Evolutionary conservation across 768 basidiomycete genomes (phyloP).

Genomic region (Amanita phalloides): DNA sequence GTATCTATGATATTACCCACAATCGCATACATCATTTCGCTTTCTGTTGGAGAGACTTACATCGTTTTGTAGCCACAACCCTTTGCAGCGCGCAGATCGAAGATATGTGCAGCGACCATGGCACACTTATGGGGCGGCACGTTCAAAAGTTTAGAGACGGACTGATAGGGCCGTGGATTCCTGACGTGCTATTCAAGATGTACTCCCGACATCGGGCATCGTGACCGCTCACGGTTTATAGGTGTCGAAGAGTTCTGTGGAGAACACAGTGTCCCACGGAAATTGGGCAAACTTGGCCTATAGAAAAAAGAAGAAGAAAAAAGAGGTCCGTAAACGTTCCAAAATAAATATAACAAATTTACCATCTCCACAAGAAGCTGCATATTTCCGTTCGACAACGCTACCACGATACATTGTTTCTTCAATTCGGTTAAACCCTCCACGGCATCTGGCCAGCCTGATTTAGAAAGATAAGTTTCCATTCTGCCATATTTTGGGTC

Average conservation of each 20-base stretch:
- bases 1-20: constrained; percentile 18
- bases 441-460: constrained; percentile 49
- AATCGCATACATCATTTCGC: no score
- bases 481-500: no score
- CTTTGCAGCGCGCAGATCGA: constrained; percentile 45
- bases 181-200: constrained; percentile 15
- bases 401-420: constrained; percentile 36
- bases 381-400: constrained; percentile 57
- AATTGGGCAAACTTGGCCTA: constrained; percentile 53
- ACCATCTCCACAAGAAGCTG: constrained; percentile 54
- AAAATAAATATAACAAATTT: not conserved
- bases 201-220: not conserved
- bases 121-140: constrained; percentile 38
- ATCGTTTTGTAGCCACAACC: constrained; percentile 44
- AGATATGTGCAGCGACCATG: constrained; percentile 57
- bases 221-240: constrained; percentile 49
- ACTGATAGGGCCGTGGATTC: constrained; percentile 39
- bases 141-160: constrained; percentile 37
- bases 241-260: constrained; percentile 45
- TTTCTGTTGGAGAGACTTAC: not conserved
- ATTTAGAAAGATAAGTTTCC: not conserved
- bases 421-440: constrained; percentile 40
- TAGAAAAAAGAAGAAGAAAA: not conserved
- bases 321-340: not conserved
- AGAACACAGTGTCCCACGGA: constrained; percentile 57